Evolutionary conservation across 2,329 filamentous ascomycete genomes (phyloP).

Genomic region (Exophiala sideris): DNA sequence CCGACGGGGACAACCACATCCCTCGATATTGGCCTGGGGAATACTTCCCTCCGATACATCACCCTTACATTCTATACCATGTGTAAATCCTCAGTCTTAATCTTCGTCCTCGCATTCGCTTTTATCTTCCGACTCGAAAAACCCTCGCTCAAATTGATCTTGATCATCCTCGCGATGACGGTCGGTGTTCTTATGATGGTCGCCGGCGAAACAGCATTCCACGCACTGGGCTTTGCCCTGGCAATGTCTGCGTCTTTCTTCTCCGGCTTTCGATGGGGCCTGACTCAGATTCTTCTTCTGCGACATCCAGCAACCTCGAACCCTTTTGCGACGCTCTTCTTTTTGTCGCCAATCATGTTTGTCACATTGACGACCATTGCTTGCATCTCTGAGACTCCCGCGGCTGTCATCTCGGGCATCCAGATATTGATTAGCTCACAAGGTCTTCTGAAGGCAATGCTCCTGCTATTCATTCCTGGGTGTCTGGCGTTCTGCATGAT

Average conservation of each 20-base stretch:
- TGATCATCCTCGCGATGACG: conserved; percentile 90
- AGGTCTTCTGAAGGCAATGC: conserved; percentile 63
- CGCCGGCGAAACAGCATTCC: conserved; percentile 87
- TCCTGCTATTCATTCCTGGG: conserved; percentile 84
- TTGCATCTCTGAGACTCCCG: conserved; percentile 77
- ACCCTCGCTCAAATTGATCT: conserved; percentile 78
- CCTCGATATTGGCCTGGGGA: conserved; percentile 91
- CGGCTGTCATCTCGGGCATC: conserved; percentile 64
- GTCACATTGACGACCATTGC: conserved; percentile 74
- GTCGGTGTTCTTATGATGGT: conserved; percentile 97
- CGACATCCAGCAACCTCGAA: conserved; percentile 94
- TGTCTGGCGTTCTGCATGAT: conserved; percentile 95
- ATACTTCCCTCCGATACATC: conserved; percentile 94
- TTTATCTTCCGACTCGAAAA: conserved; percentile 89
- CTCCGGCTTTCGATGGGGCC: conserved; percentile 93
- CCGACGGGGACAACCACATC: conserved; percentile 91
- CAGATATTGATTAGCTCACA: conserved; percentile 61
- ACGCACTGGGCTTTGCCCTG: conserved; percentile 79
- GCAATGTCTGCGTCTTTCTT: conserved; percentile 94
- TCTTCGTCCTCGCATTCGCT: conserved; percentile 92
- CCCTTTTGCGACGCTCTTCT: conserved; percentile 95
- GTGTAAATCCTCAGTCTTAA: conserved; percentile 96
- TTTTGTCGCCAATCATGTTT: conserved; percentile 97
- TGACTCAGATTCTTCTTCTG: conserved; percentile 94
- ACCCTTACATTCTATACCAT: conserved; percentile 97